Percentiles rank a stretch among this genome's conserved stretches.
phyloP scores from a whole-genome alignment of 2,329 filamentous ascomycete species.

The Hymenoscyphus fraxineus region DNA sequence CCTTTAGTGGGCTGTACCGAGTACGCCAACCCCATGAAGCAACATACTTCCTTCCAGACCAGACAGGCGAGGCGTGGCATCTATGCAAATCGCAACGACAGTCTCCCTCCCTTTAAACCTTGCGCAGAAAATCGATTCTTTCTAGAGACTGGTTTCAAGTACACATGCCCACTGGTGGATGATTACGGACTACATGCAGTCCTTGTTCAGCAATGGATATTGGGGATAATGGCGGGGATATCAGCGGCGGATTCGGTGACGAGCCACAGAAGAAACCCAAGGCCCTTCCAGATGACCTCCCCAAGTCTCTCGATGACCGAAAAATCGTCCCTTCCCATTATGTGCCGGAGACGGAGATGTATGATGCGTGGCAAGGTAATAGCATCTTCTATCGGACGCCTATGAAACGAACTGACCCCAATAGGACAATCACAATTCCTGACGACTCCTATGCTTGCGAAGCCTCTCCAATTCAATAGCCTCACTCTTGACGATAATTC shows the following conservation, averaged over 20 bases:
- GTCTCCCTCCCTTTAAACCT: background rate
- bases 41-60: background rate
- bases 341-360: constrained; percentile 87
- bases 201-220: constrained; percentile 52
- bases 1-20: background rate
- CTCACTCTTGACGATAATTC: constrained; percentile 75
- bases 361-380: constrained; percentile 95
- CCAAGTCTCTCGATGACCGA: constrained; percentile 87
- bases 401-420: constrained; percentile 19
- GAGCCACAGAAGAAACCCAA: constrained; percentile 43
- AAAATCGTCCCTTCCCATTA: constrained; percentile 59
- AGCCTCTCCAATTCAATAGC: constrained; percentile 76
- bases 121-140: background rate
- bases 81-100: background rate
- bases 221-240: constrained; percentile 47
- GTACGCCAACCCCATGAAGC: background rate
- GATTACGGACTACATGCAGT: constrained; percentile 29
- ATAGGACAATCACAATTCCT: constrained; percentile 93
- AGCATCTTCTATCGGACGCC: constrained; percentile 5
- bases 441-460: constrained; percentile 78
- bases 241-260: constrained; percentile 53
- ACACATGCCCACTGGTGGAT: constrained; percentile 23
- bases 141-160: background rate
- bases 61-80: background rate
- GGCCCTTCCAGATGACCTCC: constrained; percentile 75